A percentile compares a stretch with the other conserved stretches of the same genome.
Evolutionary conservation across 2,329 filamentous ascomycete species (phyloP).

Genomic region (Fonsecaea monophora): DNA sequence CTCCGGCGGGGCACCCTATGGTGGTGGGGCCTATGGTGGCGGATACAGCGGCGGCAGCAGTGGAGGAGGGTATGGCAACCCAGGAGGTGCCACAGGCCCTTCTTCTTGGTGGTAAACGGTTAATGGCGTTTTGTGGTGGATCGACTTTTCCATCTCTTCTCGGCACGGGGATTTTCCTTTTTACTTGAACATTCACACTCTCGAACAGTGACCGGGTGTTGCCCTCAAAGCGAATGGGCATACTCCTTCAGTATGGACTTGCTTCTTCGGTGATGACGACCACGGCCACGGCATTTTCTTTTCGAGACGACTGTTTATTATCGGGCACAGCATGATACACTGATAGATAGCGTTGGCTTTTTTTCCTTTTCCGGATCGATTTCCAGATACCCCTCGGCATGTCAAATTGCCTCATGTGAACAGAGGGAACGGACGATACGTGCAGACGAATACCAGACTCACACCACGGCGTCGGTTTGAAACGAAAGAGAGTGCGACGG

Average conservation of each 20-base stretch:
- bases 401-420: constrained; percentile 47
- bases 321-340: constrained; percentile 52
- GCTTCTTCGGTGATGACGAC: constrained; percentile 35
- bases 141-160: constrained; percentile 48
- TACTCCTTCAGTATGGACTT: constrained; percentile 29
- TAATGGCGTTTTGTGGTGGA: constrained; percentile 48
- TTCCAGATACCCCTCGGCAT: constrained; percentile 56
- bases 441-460: constrained; percentile 34
- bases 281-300: constrained; percentile 31
- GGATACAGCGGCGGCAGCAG: constrained; percentile 49
- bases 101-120: constrained; percentile 60
- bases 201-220: constrained; percentile 49
- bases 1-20: constrained; percentile 29
- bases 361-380: constrained; percentile 50
- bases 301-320: constrained; percentile 41
- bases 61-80: constrained; percentile 55
- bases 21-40: constrained; percentile 42
- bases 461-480: constrained; percentile 36
- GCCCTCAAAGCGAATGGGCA: constrained; percentile 39
- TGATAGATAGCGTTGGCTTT: constrained; percentile 61
- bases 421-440: constrained; percentile 40
- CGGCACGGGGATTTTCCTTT: constrained; percentile 43
- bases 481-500: constrained; percentile 37
- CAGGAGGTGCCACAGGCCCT: constrained; percentile 57
- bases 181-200: constrained; percentile 41